These are phyloP conservation scores for Alternaria novae-zelandiae DNA, from an alignment of 2,329 filamentous ascomycete genomes.

Conservation along the genomic window DNA sequence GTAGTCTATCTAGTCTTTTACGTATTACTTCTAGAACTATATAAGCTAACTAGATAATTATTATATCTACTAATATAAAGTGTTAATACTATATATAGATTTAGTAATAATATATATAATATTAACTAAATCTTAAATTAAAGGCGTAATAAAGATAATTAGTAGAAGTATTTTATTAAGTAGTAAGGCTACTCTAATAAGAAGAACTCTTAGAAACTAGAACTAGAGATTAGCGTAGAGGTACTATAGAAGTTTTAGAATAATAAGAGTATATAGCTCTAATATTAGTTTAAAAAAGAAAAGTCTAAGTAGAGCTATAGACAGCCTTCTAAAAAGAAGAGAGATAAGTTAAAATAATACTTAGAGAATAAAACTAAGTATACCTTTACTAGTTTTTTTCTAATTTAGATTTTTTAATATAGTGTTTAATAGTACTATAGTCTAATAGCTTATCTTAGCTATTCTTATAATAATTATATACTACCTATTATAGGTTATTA, in stretches of 20 bases:
- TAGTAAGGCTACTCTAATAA: not conserved
- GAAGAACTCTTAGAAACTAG: not conserved
- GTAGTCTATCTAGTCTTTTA: not conserved
- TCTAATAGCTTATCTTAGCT: too few relatives aligned
- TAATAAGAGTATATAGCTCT: not conserved
- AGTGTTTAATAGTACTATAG: too few relatives aligned
- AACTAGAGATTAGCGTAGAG: not conserved
- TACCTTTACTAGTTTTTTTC: too few relatives aligned
- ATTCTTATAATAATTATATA: too few relatives aligned
- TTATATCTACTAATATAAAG: not conserved
- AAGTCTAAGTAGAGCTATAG: too few relatives aligned
- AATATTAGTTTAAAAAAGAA: too few relatives aligned
- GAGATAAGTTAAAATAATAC: too few relatives aligned
- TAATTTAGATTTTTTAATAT: too few relatives aligned
- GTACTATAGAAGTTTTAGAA: not conserved
- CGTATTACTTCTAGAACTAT: not conserved
- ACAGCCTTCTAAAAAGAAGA: too few relatives aligned
- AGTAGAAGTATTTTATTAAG: not conserved
- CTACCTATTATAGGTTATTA: too few relatives aligned
- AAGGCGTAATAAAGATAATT: not conserved
- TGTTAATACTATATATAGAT: not conserved
- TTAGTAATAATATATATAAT: not conserved
- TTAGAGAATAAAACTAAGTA: too few relatives aligned
- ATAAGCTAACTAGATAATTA: not conserved
- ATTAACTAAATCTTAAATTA: not conserved